These are phyloP conservation scores for Mycosphaerella sp. DNA, from an alignment of 2,329 filamentous ascomycete species.

Conservation along the genomic window DNA sequence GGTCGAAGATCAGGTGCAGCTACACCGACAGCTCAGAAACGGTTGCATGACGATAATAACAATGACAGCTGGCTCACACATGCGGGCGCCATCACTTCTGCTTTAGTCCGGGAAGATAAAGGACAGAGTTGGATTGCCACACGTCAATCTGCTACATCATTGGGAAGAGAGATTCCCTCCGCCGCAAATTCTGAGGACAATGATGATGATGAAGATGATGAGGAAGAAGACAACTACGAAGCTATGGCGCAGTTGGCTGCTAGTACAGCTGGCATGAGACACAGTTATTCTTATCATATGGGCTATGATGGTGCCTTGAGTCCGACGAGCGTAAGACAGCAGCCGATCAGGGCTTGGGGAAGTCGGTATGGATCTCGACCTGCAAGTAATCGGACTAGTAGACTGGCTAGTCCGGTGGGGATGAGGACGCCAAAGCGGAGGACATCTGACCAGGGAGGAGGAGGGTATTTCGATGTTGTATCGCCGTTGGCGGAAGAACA, in stretches of 20 bases:
- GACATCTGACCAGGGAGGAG: constrained; percentile 15
- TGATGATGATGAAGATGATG: constrained; percentile 31
- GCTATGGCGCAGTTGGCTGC: constrained; percentile 30
- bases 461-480: constrained; percentile 28
- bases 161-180: constrained; percentile 32
- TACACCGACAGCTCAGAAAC: constrained; percentile 12
- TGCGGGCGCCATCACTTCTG: constrained; percentile 51
- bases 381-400: constrained; percentile 36
- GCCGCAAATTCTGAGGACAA: constrained; percentile 17
- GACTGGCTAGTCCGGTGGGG: constrained; percentile 36
- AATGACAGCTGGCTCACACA: constrained; percentile 54
- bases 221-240: constrained; percentile 33
- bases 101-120: constrained; percentile 53
- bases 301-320: constrained; percentile 16
- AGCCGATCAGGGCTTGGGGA: constrained; percentile 24
- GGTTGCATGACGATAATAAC: background rate
- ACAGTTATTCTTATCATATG: background rate
- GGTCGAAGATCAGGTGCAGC: constrained; percentile 14
- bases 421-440: constrained; percentile 31
- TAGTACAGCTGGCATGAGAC: constrained; percentile 19
- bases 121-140: constrained; percentile 57
- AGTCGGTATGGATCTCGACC: constrained; percentile 35
- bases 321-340: constrained; percentile 20
- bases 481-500: constrained; percentile 6
- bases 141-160: constrained; percentile 41